phyloP scores from a whole-genome alignment of 73 alveolate genomes.

The Paramecium bursaria region DNA sequence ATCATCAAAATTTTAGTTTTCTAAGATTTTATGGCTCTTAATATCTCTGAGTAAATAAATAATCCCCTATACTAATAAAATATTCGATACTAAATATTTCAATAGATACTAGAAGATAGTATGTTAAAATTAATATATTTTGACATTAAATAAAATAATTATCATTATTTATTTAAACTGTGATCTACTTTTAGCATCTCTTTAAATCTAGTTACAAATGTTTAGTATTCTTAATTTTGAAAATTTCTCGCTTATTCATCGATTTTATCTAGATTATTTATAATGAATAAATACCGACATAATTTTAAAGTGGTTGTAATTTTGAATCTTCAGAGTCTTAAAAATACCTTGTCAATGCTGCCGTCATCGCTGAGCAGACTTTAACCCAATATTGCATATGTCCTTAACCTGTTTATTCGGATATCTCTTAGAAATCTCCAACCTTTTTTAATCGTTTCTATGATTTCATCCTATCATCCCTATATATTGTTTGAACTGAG shows the following conservation, averaged over 20 bases:
- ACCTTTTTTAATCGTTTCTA: conserved; percentile 43
- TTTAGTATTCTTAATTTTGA: conserved; percentile 9
- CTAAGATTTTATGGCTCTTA: no score
- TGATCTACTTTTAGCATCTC: conserved; percentile 59
- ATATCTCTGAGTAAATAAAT: no score
- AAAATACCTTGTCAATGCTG: conserved; percentile 34
- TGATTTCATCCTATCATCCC: conserved; percentile 48
- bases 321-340: neutral
- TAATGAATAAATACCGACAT: neutral
- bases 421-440: conserved; percentile 14
- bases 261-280: neutral
- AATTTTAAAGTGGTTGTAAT: conserved; percentile 19
- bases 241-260: conserved; percentile 20
- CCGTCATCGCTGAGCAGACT: conserved; percentile 31
- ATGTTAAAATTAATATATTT: no score
- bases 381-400: conserved; percentile 28
- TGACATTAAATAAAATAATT: neutral
- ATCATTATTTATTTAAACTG: conserved; percentile 47
- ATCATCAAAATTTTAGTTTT: no score
- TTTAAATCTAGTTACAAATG: conserved; percentile 30
- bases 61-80: no score
- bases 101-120: no score
- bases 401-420: conserved; percentile 38
- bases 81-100: no score
- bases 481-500: conserved; percentile 7